A percentile compares a stretch with the other conserved stretches of the same genome.
Conservation (phyloP, 306 rosid genomes). For the Acmispon strigosus region DNA sequence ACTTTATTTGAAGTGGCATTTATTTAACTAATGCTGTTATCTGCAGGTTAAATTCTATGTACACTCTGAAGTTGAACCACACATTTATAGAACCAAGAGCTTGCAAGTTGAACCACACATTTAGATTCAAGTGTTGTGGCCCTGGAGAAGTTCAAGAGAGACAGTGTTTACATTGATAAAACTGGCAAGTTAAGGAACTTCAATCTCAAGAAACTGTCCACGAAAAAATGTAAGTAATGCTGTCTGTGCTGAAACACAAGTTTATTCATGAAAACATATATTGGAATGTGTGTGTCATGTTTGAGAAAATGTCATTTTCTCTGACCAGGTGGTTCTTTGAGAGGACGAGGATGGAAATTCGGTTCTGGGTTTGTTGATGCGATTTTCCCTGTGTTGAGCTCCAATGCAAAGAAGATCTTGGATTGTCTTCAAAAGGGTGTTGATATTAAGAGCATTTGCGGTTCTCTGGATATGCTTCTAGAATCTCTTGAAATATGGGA, state of each 20-base stretch:
- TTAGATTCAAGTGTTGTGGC: constrained; percentile 38
- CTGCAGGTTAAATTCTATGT: constrained; percentile 29
- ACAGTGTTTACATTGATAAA: constrained; percentile 67
- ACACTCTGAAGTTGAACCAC: constrained; percentile 12
- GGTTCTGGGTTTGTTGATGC: constrained; percentile 99
- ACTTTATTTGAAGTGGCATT: neutral
- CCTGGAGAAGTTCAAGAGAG: constrained; percentile 60
- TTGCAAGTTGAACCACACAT: constrained; percentile 18
- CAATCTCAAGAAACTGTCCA: constrained; percentile 71
- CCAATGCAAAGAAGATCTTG: constrained; percentile 56
- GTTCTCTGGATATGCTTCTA: constrained; percentile 58
- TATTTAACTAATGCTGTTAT: neutral
- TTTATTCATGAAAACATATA: neutral
- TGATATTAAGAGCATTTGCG: constrained; percentile 47
- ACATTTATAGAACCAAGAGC: constrained; percentile 28
- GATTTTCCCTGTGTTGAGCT: constrained; percentile 79
- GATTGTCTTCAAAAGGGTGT: constrained; percentile 51
- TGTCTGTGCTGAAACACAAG: neutral
- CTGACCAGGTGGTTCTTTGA: constrained; percentile 78
- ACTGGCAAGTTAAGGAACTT: constrained; percentile 74
- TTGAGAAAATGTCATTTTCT: neutral
- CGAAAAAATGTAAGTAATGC: constrained; percentile 54
- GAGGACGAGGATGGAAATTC: constrained; percentile 89
- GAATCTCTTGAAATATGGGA: constrained; percentile 78
- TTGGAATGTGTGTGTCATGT: constrained; percentile 3